A percentile compares a stretch with the other conserved stretches of the same genome.
Evolutionary conservation across 2,329 filamentous ascomycete genomes (phyloP).

Genomic region (Hymenoscyphus linearis): DNA sequence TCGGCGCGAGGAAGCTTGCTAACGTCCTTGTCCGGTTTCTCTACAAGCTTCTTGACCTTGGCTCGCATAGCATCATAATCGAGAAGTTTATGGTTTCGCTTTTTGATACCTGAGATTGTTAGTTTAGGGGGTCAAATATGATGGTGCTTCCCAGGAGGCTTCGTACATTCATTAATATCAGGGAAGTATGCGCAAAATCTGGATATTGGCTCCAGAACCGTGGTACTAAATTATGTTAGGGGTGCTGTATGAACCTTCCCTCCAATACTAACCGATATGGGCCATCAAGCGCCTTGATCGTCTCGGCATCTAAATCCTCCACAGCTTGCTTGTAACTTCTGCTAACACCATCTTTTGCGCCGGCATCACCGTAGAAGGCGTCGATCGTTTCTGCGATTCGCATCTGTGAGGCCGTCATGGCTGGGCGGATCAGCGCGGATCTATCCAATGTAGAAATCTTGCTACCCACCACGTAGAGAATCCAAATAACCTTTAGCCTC

Average conservation of each 20-base stretch:
- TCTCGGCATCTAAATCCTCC: constrained; percentile 94
- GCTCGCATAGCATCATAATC: constrained; percentile 96
- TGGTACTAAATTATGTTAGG: constrained; percentile 52
- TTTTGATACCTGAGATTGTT: constrained; percentile 72
- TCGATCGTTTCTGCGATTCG: constrained; percentile 98
- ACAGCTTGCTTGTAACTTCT: constrained; percentile 98
- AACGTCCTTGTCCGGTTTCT: constrained; percentile 98
- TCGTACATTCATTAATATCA: constrained; percentile 90
- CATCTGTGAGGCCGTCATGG: constrained; percentile 99
- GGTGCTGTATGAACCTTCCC: not conserved
- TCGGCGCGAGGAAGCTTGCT: constrained; percentile 94
- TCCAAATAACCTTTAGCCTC: constrained; percentile 98
- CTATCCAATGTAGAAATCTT: not conserved
- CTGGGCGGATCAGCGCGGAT: constrained; percentile 39
- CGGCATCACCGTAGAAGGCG: constrained; percentile 96
- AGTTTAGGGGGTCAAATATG: constrained; percentile 11
- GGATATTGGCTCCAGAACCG: constrained; percentile 90
- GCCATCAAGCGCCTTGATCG: constrained; percentile 95
- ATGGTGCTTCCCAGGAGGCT: not conserved
- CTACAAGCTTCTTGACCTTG: constrained; percentile 93
- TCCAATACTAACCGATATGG: constrained; percentile 66
- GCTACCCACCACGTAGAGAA: constrained; percentile 70
- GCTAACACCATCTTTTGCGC: constrained; percentile 90
- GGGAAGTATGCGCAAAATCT: constrained; percentile 98
- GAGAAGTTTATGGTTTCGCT: constrained; percentile 95